Evolutionary conservation across 257 asterid species (phyloP), one percentile per base, ranked within the genome.

Genomic region (Scutellaria baicalensis): DNA sequence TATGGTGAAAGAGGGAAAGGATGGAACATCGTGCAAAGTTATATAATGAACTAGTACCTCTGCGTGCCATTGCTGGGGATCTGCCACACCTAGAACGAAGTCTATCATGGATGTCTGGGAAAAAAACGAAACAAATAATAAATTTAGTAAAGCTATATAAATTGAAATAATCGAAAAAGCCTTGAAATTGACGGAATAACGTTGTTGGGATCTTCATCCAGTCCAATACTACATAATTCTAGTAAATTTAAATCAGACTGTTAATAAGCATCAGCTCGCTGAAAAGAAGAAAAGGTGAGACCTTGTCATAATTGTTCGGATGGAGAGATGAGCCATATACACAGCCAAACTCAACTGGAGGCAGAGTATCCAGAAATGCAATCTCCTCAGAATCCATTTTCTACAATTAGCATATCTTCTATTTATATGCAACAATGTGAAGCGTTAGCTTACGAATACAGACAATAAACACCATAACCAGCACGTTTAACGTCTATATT

Each of bases 31-130:
- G 31, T 23, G 1, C 31, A 14, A 16, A 36, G 43, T 23, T 23
- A 51, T 66, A 75, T 57, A 76, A 63, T 48, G 44, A 73, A 76
- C 68, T 64, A 59, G 54, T 71, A 89, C 98, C 96, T 86, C 82
- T 7, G 86, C 56, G 66, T 94, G 99, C 97, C 99, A 91, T 81
- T 87, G 88, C 56, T 43, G 81, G 76, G 97, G 95, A 79, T 91
- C 96, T 12, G 81, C 78, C 52, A 91, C 99, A 56, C 99, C 97
- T 79, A 94, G 80, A 76, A 94, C 83, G 77, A 73, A 91, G 77
- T 94, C 97, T 60, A 85, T 74, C 99, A 94, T 94, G 33, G 96
- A 88, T 50, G 82, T 78, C 93, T 92, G 73, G 10, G 61, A 33
- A 33, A 39, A 73, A 48, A 36, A 60, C 13, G 48, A 49, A 60